Percentiles rank a stretch among this genome's conserved stretches.
These are phyloP conservation scores for Pythium dissotocum DNA, from an alignment of 352 stramenopile species.

Conservation along the genomic window DNA sequence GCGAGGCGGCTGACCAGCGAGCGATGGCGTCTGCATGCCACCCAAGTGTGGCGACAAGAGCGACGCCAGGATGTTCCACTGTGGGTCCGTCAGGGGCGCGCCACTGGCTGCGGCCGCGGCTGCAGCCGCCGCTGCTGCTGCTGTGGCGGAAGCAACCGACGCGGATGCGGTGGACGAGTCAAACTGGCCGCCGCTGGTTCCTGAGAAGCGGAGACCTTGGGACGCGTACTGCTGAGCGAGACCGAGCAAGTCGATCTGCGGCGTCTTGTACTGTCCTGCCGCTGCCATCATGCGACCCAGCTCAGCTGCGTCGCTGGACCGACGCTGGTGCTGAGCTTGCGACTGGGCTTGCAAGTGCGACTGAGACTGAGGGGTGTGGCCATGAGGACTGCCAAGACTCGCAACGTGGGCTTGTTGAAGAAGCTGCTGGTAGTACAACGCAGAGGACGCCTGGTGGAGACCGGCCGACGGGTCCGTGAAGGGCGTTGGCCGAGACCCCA, in stretches of 20 bases:
- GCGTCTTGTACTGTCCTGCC: neutral
- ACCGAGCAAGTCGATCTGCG: constrained; percentile 12
- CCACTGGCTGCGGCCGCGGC: constrained; percentile 23
- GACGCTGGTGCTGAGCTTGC: neutral
- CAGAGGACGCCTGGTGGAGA: constrained; percentile 1
- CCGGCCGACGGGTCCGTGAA: neutral
- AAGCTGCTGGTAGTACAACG: constrained; percentile 27
- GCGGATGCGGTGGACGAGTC: constrained; percentile 9
- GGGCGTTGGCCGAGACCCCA: neutral
- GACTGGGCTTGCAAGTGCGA: neutral
- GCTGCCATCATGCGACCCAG: constrained; percentile 5
- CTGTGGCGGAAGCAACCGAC: constrained; percentile 15
- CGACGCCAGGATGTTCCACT: constrained; percentile 79
- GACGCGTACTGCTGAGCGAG: constrained; percentile 25
- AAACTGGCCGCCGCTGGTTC: constrained; percentile 7
- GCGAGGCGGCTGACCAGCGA: constrained; percentile 7
- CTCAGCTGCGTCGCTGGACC: neutral
- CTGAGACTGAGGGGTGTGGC: neutral
- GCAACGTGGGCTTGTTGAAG: constrained; percentile 23
- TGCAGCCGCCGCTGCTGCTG: constrained; percentile 20
- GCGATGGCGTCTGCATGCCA: constrained; percentile 17
- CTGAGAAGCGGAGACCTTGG: constrained; percentile 11
- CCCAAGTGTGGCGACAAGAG: constrained; percentile 71
- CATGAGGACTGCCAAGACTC: constrained; percentile 13
- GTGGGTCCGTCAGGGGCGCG: constrained; percentile 50